Conservation (phyloP, 23 red algal genomes). For the Cyanidiococcus yangmingshanensis region DNA sequence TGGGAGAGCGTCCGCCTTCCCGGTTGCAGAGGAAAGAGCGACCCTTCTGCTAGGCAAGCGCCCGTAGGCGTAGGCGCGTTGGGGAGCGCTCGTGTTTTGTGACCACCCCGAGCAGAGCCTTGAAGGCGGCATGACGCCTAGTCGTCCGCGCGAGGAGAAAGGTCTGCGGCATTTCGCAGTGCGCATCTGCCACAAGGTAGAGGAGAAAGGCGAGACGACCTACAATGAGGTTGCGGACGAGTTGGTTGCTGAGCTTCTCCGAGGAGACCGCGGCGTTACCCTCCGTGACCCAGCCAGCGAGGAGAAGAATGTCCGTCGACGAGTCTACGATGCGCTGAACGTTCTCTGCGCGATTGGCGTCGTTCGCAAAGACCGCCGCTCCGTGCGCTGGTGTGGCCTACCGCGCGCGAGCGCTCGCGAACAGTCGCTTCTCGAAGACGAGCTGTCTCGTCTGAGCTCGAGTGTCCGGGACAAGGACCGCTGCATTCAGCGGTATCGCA, state of each 20-base stretch:
- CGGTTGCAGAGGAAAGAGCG: too few relatives aligned
- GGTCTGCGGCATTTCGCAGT: slow-evolving; percentile 84
- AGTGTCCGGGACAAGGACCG: background rate
- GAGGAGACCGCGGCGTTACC: background rate
- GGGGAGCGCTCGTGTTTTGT: too few relatives aligned
- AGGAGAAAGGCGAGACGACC: slow-evolving; percentile 66
- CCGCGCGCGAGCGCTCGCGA: slow-evolving; percentile 7
- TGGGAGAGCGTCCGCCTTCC: too few relatives aligned
- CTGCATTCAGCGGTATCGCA: background rate
- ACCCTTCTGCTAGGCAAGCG: too few relatives aligned
- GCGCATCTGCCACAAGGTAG: slow-evolving; percentile 66
- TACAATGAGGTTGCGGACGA: slow-evolving; percentile 92
- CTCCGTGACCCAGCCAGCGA: slow-evolving; percentile 33
- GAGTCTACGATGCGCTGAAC: slow-evolving; percentile 95
- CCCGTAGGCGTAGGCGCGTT: too few relatives aligned
- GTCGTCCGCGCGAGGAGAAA: slow-evolving; percentile 25
- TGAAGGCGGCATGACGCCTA: background rate
- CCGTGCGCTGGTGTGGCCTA: slow-evolving; percentile 78
- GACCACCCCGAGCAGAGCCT: too few relatives aligned
- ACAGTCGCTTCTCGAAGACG: background rate
- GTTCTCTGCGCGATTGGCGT: slow-evolving; percentile 93
- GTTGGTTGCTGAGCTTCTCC: slow-evolving; percentile 55
- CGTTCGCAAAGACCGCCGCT: slow-evolving; percentile 71
- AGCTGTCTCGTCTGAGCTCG: background rate
- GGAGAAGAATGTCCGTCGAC: slow-evolving; percentile 91